Percentiles rank a stretch among this genome's conserved stretches.
These are phyloP conservation scores for Talaromyces borbonicus DNA, from an alignment of 495 filamentous ascomycete species.

Conservation along the genomic window DNA sequence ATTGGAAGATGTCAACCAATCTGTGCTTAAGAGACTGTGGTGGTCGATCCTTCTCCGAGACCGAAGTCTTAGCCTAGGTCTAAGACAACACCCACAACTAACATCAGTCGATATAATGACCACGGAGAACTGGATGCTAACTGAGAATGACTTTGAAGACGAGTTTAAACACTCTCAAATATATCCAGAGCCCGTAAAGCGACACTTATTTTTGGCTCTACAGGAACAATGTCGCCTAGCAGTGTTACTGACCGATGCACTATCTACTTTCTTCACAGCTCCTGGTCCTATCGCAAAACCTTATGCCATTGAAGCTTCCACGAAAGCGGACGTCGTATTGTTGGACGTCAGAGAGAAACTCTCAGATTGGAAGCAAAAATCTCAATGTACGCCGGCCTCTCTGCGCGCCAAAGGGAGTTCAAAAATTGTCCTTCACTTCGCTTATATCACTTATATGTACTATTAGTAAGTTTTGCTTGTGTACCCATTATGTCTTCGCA, in stretches of 20 bases:
- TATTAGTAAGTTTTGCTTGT: slow-evolving; percentile 30
- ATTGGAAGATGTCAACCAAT: slow-evolving; percentile 11
- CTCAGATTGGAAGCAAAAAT: slow-evolving; percentile 14
- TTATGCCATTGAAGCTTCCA: slow-evolving; percentile 11
- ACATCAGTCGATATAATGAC: slow-evolving; percentile 29
- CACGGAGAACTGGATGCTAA: slow-evolving; percentile 21
- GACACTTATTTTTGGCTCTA: slow-evolving; percentile 29
- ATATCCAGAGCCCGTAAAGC: slow-evolving; percentile 32
- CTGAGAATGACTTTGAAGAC: slow-evolving; percentile 31
- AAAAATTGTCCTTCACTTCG: slow-evolving; percentile 28
- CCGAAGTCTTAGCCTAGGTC: slow-evolving; percentile 36
- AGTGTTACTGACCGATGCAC: slow-evolving; percentile 35
- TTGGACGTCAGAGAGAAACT: slow-evolving; percentile 13
- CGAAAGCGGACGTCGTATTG: slow-evolving; percentile 9
- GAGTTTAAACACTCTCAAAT: slow-evolving; percentile 34
- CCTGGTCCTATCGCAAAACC: slow-evolving; percentile 9
- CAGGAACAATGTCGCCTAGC: slow-evolving; percentile 37
- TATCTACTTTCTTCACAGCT: slow-evolving; percentile 30
- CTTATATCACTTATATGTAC: slow-evolving; percentile 40
- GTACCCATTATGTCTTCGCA: background rate
- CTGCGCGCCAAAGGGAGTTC: slow-evolving; percentile 8
- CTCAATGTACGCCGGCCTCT: background rate
- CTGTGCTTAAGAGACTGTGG: slow-evolving; percentile 35
- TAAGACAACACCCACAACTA: slow-evolving; percentile 38
- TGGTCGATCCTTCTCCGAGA: slow-evolving; percentile 43